Evolutionary conservation across 805 yeast genomes (phyloP).

Genomic region (Starmerella sp.): DNA sequence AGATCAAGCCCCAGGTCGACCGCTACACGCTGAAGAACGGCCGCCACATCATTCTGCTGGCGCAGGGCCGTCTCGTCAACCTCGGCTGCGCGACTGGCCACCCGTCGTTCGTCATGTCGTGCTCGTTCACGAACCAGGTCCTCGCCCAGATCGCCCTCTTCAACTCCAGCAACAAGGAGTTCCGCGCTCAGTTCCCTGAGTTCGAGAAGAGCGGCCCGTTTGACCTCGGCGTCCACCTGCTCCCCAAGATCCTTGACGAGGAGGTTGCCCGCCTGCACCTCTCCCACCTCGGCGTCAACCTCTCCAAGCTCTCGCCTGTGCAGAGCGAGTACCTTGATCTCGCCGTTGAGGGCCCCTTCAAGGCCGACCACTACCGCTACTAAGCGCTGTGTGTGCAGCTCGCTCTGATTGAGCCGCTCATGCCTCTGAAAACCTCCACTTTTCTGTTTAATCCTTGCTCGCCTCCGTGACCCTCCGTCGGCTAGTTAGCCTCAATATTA

Average conservation of each 20-base stretch:
- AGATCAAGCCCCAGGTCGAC: slow-evolving; percentile 99
- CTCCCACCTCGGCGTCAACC: slow-evolving; percentile 83
- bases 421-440: too few species aligned
- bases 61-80: slow-evolving; percentile 99
- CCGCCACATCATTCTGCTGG: slow-evolving; percentile 87
- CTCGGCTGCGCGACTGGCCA: slow-evolving; percentile 99
- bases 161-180: slow-evolving; percentile 72
- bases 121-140: slow-evolving; percentile 99
- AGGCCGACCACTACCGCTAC: slow-evolving; percentile 97
- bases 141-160: slow-evolving; percentile 95
- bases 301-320: slow-evolving; percentile 59
- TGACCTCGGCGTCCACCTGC: slow-evolving; percentile 82
- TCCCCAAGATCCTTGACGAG: slow-evolving; percentile 98
- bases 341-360: slow-evolving; percentile 91
- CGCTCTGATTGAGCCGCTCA: too few species aligned
- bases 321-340: slow-evolving; percentile 94
- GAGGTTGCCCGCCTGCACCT: slow-evolving; percentile 96
- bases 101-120: slow-evolving; percentile 97
- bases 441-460: too few species aligned
- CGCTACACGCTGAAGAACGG: slow-evolving; percentile 83
- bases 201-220: slow-evolving; percentile 88
- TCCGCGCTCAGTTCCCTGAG: slow-evolving; percentile 75
- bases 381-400: slow-evolving; percentile 31
- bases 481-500: too few species aligned
- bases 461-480: too few species aligned